Evolutionary conservation across 371 early-diverging fungal genomes (phyloP), one percentile per base, ranked within the genome.

Genomic region (Phascolomyces articulosus): DNA sequence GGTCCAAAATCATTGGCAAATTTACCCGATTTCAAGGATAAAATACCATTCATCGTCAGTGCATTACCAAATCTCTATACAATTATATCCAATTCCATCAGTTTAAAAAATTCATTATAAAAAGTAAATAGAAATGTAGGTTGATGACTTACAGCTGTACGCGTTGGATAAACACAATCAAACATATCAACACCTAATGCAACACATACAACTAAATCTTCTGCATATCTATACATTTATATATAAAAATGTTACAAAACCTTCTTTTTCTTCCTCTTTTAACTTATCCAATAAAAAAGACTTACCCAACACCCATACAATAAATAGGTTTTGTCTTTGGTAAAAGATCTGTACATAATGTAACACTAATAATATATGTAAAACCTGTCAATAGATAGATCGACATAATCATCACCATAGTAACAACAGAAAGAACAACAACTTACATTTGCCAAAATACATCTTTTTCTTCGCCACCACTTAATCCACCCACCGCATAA

Each of bases 131-230:
- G 48, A 44, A 26, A n/a, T 24, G 24, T 26, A 31, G 9, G 31
- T 9, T 34, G 11, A 34, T 34, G 11, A 40, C 80, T 73, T 83
- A 87, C 87, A 0, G 97, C 98, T 18, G 97, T 98, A 58, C 98
- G 86, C 11, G 98, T 97, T 21, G 98, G 98, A 75, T 93, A 98
- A 7, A 98, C 98, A 78, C 98, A 98, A 74, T 98, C 98, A 72
- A 90, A 95, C 97, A 97, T 97, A 75, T 97, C 97, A 26, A 94
- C 93, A 58, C 98, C 98, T 55, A 98, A 79, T 27, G 97, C 95
- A 38, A 91, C 87, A 81, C 95, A 96, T 1, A 98, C 93, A 8
- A 97, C 93, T 68, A 97, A 73, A 78, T 97, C 97, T 65, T 93
- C 95, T 4, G 96, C 95, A 70, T 97, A 98, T 4, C 96, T 96